Percentiles rank a stretch among this genome's conserved stretches.
Conservation (phyloP, 306 rosid species). For the Citrullus colocynthis region DNA sequence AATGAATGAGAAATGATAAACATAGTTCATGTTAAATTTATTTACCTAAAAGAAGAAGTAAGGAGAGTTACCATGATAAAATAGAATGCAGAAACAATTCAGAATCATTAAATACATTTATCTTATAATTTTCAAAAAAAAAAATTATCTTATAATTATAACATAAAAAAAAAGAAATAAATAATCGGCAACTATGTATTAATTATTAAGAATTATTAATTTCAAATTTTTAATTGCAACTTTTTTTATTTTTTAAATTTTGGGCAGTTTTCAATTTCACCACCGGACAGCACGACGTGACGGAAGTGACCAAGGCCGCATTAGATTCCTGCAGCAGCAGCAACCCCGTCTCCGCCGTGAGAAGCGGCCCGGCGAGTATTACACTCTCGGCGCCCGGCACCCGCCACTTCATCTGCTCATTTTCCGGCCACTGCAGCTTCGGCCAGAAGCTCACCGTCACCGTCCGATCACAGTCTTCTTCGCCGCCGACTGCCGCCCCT, state of each 20-base stretch:
- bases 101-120: no score
- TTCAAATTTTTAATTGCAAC: not conserved
- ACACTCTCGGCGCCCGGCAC: not conserved
- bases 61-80: no score
- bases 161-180: not conserved
- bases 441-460: conserved; percentile 21
- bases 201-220: not conserved
- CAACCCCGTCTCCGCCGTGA: not conserved
- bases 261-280: conserved; percentile 43
- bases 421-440: conserved; percentile 4
- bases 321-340: not conserved
- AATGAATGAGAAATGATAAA: no score
- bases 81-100: no score
- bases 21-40: no score
- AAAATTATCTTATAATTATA: no score
- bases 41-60: no score
- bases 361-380: not conserved
- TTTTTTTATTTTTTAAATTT: not conserved
- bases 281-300: conserved; percentile 33
- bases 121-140: no score
- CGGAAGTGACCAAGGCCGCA: conserved; percentile 35
- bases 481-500: not conserved
- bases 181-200: not conserved
- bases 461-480: conserved; percentile 2
- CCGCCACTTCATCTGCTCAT: conserved; percentile 19